Evolutionary conservation across 495 filamentous ascomycete species (phyloP).

Genomic region (Neurospora sp.): DNA sequence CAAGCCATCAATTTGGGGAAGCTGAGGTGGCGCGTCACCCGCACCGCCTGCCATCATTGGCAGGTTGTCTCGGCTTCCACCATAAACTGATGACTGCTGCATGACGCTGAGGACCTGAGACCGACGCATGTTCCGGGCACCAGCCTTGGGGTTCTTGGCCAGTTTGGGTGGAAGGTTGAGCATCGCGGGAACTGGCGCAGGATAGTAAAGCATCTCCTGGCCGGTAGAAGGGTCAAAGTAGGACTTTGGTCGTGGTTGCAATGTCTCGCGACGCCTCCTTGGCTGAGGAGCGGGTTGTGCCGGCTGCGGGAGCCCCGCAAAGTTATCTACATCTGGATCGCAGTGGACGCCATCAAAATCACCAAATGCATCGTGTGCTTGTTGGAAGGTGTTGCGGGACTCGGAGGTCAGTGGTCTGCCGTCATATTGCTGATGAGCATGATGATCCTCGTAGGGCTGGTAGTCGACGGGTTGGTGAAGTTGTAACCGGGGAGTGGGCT

Average conservation of each 20-base stretch:
- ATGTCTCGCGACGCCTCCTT: neutral
- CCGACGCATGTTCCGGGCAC: slow-evolving; percentile 56
- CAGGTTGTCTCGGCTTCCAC: slow-evolving; percentile 7
- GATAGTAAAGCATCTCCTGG: slow-evolving; percentile 86
- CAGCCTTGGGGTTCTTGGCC: slow-evolving; percentile 57
- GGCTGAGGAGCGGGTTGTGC: slow-evolving; percentile 9
- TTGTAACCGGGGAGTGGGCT: slow-evolving; percentile 16
- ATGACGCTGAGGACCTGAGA: slow-evolving; percentile 50
- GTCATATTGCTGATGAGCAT: neutral
- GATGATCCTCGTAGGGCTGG: slow-evolving; percentile 7
- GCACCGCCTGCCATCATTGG: slow-evolving; percentile 8
- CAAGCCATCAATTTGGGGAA: slow-evolving; percentile 8
- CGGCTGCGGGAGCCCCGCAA: slow-evolving; percentile 14
- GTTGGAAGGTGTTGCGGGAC: slow-evolving; percentile 59
- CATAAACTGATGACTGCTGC: slow-evolving; percentile 16
- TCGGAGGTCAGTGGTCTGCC: slow-evolving; percentile 38
- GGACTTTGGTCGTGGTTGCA: slow-evolving; percentile 38
- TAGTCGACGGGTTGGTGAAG: slow-evolving; percentile 18
- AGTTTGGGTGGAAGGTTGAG: slow-evolving; percentile 84
- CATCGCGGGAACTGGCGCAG: slow-evolving; percentile 87
- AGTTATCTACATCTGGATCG: slow-evolving; percentile 35
- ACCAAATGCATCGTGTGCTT: slow-evolving; percentile 62
- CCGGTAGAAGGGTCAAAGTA: slow-evolving; percentile 55
- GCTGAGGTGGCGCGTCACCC: slow-evolving; percentile 3
- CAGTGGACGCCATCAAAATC: slow-evolving; percentile 95